Evolutionary conservation across 2,329 filamentous ascomycete genomes (phyloP).

Genomic region (Tympanopsis confertula): DNA sequence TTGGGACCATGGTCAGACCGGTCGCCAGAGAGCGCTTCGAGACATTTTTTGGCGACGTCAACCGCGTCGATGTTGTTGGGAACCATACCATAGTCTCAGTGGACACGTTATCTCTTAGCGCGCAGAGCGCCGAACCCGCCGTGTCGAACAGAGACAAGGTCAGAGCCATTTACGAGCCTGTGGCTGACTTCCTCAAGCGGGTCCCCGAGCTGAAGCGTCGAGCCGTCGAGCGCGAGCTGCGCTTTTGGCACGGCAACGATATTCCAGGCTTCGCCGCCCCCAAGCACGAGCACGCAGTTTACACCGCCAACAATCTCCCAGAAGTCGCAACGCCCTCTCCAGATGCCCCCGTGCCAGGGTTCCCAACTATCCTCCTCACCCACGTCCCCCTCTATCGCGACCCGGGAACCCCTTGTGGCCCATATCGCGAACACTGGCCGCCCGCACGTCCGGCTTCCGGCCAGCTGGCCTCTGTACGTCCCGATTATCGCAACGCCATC

Average conservation of each 20-base stretch:
- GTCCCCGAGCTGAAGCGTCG: conserved; percentile 55
- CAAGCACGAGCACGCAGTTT: conserved; percentile 42
- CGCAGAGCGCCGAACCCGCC: conserved; percentile 42
- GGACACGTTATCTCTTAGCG: conserved; percentile 79
- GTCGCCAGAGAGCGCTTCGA: conserved; percentile 74
- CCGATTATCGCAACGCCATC: conserved; percentile 68
- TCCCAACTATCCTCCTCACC: conserved; percentile 80
- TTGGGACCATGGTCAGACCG: conserved; percentile 72
- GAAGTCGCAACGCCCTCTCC: conserved; percentile 25
- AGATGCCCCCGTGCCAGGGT: conserved; percentile 38
- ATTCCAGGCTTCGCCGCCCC: conserved; percentile 45
- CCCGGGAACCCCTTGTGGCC: conserved; percentile 77
- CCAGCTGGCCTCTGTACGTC: conserved; percentile 36
- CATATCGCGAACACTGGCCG: conserved; percentile 72
- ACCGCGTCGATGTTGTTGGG: conserved; percentile 78
- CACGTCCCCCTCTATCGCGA: conserved; percentile 83
- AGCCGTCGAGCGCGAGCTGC: conserved; percentile 58
- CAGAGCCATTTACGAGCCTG: conserved; percentile 60
- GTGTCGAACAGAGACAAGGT: conserved; percentile 39
- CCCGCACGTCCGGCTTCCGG: conserved; percentile 52
- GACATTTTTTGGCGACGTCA: conserved; percentile 82
- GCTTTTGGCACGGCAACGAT: conserved; percentile 46
- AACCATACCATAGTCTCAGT: conserved; percentile 94
- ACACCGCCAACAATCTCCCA: conserved; percentile 26
- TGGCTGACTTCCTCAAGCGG: conserved; percentile 62